Evolutionary conservation across 2,329 filamentous ascomycete species (phyloP).

Genomic region (Cytospora piceicola): DNA sequence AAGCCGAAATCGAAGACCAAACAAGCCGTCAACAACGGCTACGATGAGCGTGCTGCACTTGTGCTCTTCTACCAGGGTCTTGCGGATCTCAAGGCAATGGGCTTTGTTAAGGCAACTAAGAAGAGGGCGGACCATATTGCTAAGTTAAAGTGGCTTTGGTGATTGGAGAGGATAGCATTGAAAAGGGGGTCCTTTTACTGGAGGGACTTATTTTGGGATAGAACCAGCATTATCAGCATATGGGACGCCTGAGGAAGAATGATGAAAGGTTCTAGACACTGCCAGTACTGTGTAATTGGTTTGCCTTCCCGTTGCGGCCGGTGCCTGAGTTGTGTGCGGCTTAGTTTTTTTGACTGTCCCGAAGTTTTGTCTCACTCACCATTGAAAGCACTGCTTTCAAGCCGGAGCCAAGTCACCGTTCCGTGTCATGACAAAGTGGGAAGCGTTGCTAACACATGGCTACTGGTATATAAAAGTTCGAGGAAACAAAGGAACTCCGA

Average conservation of each 20-base stretch:
- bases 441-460: conserved; percentile 3
- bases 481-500: conserved; percentile 7
- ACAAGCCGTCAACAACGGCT: conserved; percentile 40
- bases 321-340: neutral
- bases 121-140: conserved; percentile 92
- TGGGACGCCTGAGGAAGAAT: neutral
- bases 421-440: conserved; percentile 3
- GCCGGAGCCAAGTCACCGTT: conserved; percentile 3
- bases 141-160: conserved; percentile 79
- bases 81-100: conserved; percentile 82
- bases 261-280: conserved; percentile 3
- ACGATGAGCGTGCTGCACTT: conserved; percentile 62
- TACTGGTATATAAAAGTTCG: neutral
- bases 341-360: conserved; percentile 2
- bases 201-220: neutral
- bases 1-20: conserved; percentile 42
- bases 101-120: conserved; percentile 84
- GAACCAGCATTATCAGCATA: neutral
- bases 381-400: neutral
- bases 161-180: conserved; percentile 11
- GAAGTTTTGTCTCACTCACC: conserved; percentile 1
- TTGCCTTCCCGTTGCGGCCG: neutral
- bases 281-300: neutral
- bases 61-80: conserved; percentile 83
- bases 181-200: conserved; percentile 2